Evolutionary conservation across 2,329 filamentous ascomycete genomes (phyloP), one percentile per base, ranked within the genome.

Genomic region (Calonectria ilicicola): DNA sequence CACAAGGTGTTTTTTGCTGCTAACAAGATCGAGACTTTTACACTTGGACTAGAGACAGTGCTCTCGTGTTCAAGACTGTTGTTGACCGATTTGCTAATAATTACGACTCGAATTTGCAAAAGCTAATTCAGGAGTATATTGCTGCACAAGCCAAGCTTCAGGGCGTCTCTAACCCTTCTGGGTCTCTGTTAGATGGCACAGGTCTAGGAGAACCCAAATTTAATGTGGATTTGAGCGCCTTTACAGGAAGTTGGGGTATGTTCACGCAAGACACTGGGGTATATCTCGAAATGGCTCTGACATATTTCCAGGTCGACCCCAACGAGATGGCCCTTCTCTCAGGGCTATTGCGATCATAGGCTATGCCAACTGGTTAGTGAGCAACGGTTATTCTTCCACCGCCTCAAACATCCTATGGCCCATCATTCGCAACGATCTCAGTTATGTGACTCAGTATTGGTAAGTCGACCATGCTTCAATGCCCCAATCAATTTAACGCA

Each of bases 1-100:
- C 17, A 40, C 42, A 46, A 66, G 14, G 12, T 8, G 4, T 2
- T 15, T 15, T 27, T 56, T 8, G 17, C 51, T 80, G 21, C 53
- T 80, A 21, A 80, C 46, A 67, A 14, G 3, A 14, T 2, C 8
- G 14, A 94, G 93, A 96, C 82, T 95, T 89, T 80, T 96, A 91
- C 80, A 95, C 93, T 1, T 96, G 94, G 94, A 95, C 92, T 1
- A 87, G 94, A 79, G 94, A 96, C 81, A 89, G 92, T 19, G 93
- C 92, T 27, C 86, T 96, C 35, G 91, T 91, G 2, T 90, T 93
- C 85, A 95, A 94, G 84, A 85, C 86, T 27, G 83, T 96, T 19
- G 86, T 93, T 10, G 94, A 96, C 77, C 87, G 90, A 23, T 93
- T 95, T 80, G 80, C 84, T 56, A 85, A 90, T 70, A 85, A 85